Evolutionary conservation across 768 basidiomycete genomes (phyloP), one percentile per base, ranked within the genome.

Genomic region (Pleurotus djamor): DNA sequence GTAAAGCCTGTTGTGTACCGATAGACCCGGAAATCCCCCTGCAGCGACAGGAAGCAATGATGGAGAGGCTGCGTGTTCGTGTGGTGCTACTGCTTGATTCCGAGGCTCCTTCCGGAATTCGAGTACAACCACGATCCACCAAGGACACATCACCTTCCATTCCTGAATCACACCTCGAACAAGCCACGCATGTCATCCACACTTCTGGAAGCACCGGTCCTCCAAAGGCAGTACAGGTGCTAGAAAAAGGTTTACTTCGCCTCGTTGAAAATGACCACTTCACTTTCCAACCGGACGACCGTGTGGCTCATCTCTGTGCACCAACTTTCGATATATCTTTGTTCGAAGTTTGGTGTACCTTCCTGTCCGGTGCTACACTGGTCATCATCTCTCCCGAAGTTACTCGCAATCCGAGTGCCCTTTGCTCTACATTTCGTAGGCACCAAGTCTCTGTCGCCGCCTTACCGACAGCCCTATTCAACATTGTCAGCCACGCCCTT

Each of bases 161-260:
- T 28, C 21, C 21, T 28, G 21, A 28, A 28, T 28, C 21, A 28
- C 21, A 28, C 21, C 21, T 3, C 21, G 21, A 28, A 28, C 21
- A 28, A 28, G 21, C 21, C 36, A 37, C 58, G 8, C 58, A 59
- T 35, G 51, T 59, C 16, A 32, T 49, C 34, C 50, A 50, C 51
- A 59, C 58, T 21, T 59, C 58, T 28, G 58, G 58, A 10, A 50
- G 48, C 33, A 59, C 58, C 13, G 58, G 58, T 35, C 35, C 37
- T 2, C 58, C 58, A 5, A 59, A 59, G 34, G 58, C 58, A 9
- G 48, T 59, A 12, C 48, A 45, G 21, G 14, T 59, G 16, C 58
- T 41, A 59, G 37, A 32, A 35, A 21, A 28, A 34, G 58, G 48
- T 10, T 34, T 51, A 4, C 12, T 41, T 5, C 37, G 58, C 13